Conservation (phyloP, 768 basidiomycete genomes). For the Sistotremastrum niveocremeum region DNA sequence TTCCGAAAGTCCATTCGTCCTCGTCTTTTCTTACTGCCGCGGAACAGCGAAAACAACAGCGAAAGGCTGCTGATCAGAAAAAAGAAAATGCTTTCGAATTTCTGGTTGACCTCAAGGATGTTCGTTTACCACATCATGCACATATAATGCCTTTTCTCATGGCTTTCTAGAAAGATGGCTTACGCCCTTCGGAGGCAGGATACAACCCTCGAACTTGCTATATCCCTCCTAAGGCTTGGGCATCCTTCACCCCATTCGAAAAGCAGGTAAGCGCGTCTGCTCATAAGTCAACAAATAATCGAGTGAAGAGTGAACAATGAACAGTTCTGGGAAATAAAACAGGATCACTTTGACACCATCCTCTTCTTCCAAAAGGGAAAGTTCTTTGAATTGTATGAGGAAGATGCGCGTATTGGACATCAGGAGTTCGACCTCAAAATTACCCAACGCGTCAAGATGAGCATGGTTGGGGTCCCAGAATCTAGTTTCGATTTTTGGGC, state of each 20-base stretch:
- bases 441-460: slow-evolving; percentile 92
- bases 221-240: slow-evolving; percentile 68
- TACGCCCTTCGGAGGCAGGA: slow-evolving; percentile 61
- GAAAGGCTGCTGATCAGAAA: slow-evolving; percentile 73
- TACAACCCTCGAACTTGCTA: slow-evolving; percentile 86
- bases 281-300: background rate
- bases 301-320: background rate
- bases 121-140: slow-evolving; percentile 18
- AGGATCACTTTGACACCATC: slow-evolving; percentile 92
- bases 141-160: slow-evolving; percentile 1
- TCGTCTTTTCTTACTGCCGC: slow-evolving; percentile 67
- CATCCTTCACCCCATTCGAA: slow-evolving; percentile 86
- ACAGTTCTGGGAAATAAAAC: slow-evolving; percentile 62
- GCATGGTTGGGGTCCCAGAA: slow-evolving; percentile 97
- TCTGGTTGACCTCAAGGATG: slow-evolving; percentile 59
- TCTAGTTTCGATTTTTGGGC: slow-evolving; percentile 88
- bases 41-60: slow-evolving; percentile 58
- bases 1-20: background rate
- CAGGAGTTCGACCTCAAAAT: slow-evolving; percentile 91
- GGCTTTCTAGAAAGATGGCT: slow-evolving; percentile 56
- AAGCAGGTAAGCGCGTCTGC: slow-evolving; percentile 42
- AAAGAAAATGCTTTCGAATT: slow-evolving; percentile 68
- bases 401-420: slow-evolving; percentile 88
- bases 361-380: slow-evolving; percentile 97
- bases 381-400: slow-evolving; percentile 61